Evolutionary conservation across 2,329 filamentous ascomycete genomes (phyloP), one percentile per base, ranked within the genome.

Genomic region (Diaporthe amygdali): DNA sequence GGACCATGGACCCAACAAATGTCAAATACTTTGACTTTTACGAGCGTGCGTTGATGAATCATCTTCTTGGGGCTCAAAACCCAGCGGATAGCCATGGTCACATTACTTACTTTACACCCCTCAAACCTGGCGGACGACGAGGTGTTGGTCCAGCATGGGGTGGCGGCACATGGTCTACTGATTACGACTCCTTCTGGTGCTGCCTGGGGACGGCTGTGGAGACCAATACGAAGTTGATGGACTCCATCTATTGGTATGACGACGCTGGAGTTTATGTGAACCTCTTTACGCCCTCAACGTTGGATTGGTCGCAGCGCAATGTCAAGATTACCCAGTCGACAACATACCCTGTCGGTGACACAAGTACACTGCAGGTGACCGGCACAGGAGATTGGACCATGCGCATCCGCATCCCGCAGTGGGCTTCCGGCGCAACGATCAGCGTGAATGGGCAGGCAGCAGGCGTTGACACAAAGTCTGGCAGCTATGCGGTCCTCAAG

Each of bases 181-280:
- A 88, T 72, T 86, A 88, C 73, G 78, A 84, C 61, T 85, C 84
- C 0, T 86, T 87, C 76, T 88, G 86, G 86, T 88, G 86, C 76
- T 88, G 86, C 68, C 84, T 88, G 74, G 86, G 85, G 1, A 87
- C 86, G 0, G 84, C 81, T 0, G 70, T 88, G 2, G 86, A 88
- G 78, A 87, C 84, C 0, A 88, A 88, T 74, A 88, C 86, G 0
- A 88, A 87, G 75, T 76, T 87, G 14, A 84, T 83, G 79, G 86
- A 88, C 74, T 86, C 85, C 0, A 84, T 88, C 67, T 88, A 88
- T 78, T 86, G 82, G 55, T 79, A 84, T 55, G 82, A 84, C 66
- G 76, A 78, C 34, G 77, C 78, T 0, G 80, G 81, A 0, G 78
- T 88, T 0, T 87, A 84, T 68, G 81, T 88, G 44, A 88, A 88